These are phyloP conservation scores for Scalesia atractyloides DNA, from an alignment of 129 eudicot genomes.

Conservation along the genomic window DNA sequence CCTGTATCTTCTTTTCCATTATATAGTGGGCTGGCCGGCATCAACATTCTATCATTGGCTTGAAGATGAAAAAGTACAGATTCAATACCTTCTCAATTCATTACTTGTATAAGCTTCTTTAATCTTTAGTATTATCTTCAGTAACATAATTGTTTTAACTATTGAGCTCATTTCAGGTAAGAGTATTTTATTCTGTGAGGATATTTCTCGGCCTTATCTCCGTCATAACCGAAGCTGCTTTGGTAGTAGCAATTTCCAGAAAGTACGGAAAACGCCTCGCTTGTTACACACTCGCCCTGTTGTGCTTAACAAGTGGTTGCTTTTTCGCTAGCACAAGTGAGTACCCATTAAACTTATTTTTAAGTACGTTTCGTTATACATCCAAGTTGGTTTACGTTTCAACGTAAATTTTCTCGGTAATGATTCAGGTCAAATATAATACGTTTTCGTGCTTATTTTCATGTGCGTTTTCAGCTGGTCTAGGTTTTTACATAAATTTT, in stretches of 20 bases:
- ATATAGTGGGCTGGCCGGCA: slow-evolving; percentile 82
- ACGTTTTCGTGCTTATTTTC: no score
- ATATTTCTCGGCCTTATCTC: slow-evolving; percentile 84
- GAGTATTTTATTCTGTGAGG: slow-evolving; percentile 86
- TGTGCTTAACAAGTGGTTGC: slow-evolving; percentile 94
- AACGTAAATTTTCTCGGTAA: no score
- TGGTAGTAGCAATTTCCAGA: slow-evolving; percentile 92
- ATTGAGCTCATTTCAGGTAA: slow-evolving; percentile 55
- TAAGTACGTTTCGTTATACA: no score
- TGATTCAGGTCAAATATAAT: no score
- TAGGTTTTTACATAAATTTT: no score
- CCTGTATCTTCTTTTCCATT: slow-evolving; percentile 77
- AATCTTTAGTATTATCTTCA: neutral
- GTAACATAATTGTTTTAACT: slow-evolving; percentile 10
- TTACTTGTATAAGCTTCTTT: neutral
- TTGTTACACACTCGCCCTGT: slow-evolving; percentile 76
- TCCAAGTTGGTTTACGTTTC: no score
- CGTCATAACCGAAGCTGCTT: slow-evolving; percentile 79
- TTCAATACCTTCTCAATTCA: slow-evolving; percentile 6
- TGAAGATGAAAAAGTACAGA: slow-evolving; percentile 73
- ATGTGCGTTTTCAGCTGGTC: no score
- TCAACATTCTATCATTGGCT: slow-evolving; percentile 67
- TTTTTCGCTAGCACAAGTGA: slow-evolving; percentile 97
- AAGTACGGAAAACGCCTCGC: slow-evolving; percentile 96
- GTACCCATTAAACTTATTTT: slow-evolving; percentile 24